Evolutionary conservation across 768 basidiomycete species (phyloP).

Genomic region (Dioszegia aurantiaca): DNA sequence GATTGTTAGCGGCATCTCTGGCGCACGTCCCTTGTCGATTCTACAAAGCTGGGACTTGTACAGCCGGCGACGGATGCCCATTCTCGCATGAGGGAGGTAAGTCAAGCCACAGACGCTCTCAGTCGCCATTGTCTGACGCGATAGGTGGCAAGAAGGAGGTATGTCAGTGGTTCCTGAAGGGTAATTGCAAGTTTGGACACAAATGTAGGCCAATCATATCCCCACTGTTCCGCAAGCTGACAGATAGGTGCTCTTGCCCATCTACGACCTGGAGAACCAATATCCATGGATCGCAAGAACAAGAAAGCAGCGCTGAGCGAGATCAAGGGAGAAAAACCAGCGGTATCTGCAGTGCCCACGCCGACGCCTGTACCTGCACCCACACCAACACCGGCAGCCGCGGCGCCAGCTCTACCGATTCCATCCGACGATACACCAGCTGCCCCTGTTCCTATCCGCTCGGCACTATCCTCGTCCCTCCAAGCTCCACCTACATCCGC

Average conservation of each 20-base stretch:
- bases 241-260: slow-evolving; percentile 83
- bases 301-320: slow-evolving; percentile 58
- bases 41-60: slow-evolving; percentile 86
- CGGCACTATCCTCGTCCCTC: slow-evolving; percentile 36
- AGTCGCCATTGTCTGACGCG: slow-evolving; percentile 43
- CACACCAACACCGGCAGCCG: slow-evolving; percentile 30
- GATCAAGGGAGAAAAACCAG: slow-evolving; percentile 2
- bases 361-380: slow-evolving; percentile 9
- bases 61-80: slow-evolving; percentile 89
- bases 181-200: slow-evolving; percentile 75
- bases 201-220: slow-evolving; percentile 53
- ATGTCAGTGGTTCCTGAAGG: slow-evolving; percentile 67
- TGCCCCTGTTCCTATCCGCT: slow-evolving; percentile 40
- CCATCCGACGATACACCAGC: slow-evolving; percentile 46
- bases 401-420: slow-evolving; percentile 60
- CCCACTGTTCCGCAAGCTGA: too few relatives aligned
- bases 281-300: slow-evolving; percentile 96
- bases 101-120: slow-evolving; percentile 53
- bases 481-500: slow-evolving; percentile 32
- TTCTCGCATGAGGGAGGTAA: slow-evolving; percentile 79
- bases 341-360: background rate
- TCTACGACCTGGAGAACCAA: slow-evolving; percentile 85
- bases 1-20: slow-evolving; percentile 52
- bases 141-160: slow-evolving; percentile 51
- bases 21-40: slow-evolving; percentile 98